Base-by-base conservation (phyloP, 164 flowering plant species). In the grape (Vitis vinifera) region DNA sequence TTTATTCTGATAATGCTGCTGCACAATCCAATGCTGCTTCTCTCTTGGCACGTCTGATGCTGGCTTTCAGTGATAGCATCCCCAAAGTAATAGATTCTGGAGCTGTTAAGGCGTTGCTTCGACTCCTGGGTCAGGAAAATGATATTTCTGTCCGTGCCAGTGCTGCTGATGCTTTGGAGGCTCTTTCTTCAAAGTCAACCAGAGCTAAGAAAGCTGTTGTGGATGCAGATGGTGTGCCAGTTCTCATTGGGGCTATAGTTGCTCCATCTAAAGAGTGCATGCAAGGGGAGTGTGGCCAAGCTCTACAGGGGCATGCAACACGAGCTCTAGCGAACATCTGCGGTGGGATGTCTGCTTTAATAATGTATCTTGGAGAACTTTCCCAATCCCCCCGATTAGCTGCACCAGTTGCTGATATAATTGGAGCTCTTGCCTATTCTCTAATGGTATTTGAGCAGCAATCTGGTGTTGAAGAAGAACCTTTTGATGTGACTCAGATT, bases 21-120 rank as follows among this genome's bases (percentile, higher is more conserved):
- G 77, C 89, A 70, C 95, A 88, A 66, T 86, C 98, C n/a, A 93
- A 91, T 85, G 97, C 97, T n/a, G 98, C 97, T 58, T 90, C 98
- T 75, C 89, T 93, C 10, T 77, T 93, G 81, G 95, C 97, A 6
- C 92, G 94, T 51, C 51, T 91, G 61, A 80, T 91, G 77, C 68
- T 88, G 77, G 92, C 93, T 68, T 90, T 91, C 61, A 65, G 83
- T 71, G 97, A 93, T 71, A 87, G 97, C 79, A 86, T 91, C 44
- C 86, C 91, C 13, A 90, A 89, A 75, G 87, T 90, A 44, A 84
- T 93, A 62, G 89, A 84, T 66, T 82, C 97, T 51, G 95, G 95
- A 65, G 93, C 90, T 59, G 81, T 91, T 61, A 73, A 83, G 76
- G 85, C 80, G 31, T 73, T 93, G 68, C 87, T 93, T 67, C 71